Base-by-base conservation (phyloP, 148 eudicot genomes). In the Camellia granthamiana region DNA sequence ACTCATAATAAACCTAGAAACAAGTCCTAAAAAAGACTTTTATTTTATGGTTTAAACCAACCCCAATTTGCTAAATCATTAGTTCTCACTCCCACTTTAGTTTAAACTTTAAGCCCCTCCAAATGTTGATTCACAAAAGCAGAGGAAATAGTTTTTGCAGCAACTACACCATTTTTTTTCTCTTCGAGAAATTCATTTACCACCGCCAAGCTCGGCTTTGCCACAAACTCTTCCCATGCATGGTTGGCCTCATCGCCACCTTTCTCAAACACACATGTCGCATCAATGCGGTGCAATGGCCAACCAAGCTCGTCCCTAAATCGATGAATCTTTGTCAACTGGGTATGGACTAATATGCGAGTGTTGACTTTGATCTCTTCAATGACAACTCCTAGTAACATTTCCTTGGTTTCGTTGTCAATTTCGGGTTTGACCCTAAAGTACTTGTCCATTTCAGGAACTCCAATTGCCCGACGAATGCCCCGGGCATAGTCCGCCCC, bases 391-490 rank as follows among this genome's bases (percentile, higher is more conserved):
- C 54, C 5, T 0, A 85, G 84, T 13, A 78, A 16, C 19, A 3
- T 15, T 11, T 46, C 59, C 42, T 51, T 84, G 56, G 3, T 38
- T 2, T 7, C 23, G 54, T 65, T 21, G 42, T 82, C 81, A 67
- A 75, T 2, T 6, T 72, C 14, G 2, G 23, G 1, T 13, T 74
- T 7, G 16, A 11, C 65, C 3, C 13, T 13, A 42, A 72, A 81
- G 51, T 77, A 85, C 30, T 65, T 52, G 47, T 85, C 83, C 55
- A 85, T 3, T 66, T 83, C 88, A 0, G 83, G 85, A 2, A 80
- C 83, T 6, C 88, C 88, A 9, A 85, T 83, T 12, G 88, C 75
- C 2, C 85, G 70, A 1, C 83, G 76, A 11, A 85, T 80, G 1
- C 85, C 88, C 46, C 72, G 65, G 2, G 81, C 64, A 79, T 84